Evolutionary conservation across 1,139 yeast genomes (phyloP).

Genomic region (Blastobotrys elegans): DNA sequence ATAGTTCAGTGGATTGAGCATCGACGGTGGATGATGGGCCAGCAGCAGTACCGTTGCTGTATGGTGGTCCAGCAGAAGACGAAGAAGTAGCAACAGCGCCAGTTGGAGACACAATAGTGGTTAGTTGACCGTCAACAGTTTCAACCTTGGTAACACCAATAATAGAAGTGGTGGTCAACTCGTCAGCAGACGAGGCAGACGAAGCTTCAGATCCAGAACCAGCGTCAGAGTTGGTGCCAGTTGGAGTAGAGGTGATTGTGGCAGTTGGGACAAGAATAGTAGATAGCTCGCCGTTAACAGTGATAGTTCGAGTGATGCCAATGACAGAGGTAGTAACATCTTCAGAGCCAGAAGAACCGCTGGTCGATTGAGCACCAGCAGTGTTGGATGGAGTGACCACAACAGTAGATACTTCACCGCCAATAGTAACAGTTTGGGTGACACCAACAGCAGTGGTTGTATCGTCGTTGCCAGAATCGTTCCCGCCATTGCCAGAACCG

Average conservation of each 20-base stretch:
- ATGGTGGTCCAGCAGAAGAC: not conserved
- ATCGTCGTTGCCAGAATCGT: not conserved
- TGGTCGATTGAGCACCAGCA: not conserved
- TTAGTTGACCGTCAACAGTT: not conserved
- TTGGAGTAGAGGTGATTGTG: not conserved
- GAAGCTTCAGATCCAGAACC: not conserved
- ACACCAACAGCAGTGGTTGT: not conserved
- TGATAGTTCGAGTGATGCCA: not conserved
- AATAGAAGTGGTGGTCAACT: not conserved
- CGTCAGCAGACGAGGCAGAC: not conserved
- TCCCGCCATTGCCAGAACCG: not conserved
- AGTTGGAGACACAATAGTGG: not conserved
- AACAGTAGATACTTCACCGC: not conserved
- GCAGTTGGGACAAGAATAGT: not conserved
- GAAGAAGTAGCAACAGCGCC: not conserved
- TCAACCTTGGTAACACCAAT: not conserved
- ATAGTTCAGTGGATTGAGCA: constrained; percentile 1
- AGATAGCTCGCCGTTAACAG: not conserved
- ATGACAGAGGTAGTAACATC: not conserved
- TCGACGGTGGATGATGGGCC: not conserved
- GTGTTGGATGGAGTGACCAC: not conserved
- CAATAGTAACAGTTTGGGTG: constrained; percentile 1
- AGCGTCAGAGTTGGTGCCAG: not conserved
- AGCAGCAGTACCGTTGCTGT: not conserved
- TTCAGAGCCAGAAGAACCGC: constrained; percentile 1